Base-by-base conservation (phyloP, 805 yeast genomes). In the Danielia oregonensis region DNA sequence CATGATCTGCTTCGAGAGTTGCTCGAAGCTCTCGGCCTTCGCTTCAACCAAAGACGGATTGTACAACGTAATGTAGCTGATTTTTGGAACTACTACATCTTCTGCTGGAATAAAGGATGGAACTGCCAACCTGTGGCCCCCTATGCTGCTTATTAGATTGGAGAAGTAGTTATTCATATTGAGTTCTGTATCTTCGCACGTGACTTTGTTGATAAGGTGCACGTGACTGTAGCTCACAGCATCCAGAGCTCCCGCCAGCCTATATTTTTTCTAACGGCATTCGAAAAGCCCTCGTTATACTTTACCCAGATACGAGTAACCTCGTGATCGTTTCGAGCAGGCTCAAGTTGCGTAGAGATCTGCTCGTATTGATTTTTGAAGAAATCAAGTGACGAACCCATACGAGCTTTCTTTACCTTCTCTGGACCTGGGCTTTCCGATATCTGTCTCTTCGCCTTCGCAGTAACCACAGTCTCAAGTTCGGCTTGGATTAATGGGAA, bases 211-310 rank as follows among this genome's bases (percentile, higher is more conserved):
- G 7, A n/a, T n/a, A n/a, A n/a, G n/a, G n/a, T n/a, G n/a, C 22
- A 19, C 22, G 22, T 19, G 22, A 19, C 22, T 19, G 9, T 19
- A 19, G n/a, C 26, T 26, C 15, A 30, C 10, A 16, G 16, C 33
- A n/a, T 24, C 81, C 86, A 85, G 16, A 88, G 57, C 35, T 75
- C 81, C 6, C 63, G 55, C 96, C 96, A 89, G 14, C 80, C 75
- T 16, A 88, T 77, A 35, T 81, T 84, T 50, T 86, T 86, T 22
- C 94, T 63, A 2, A 88, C 97, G 0, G 97, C 97, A 56, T 86
- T 83, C 4, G 95, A 84, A 51, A 82, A 88, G 0, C 97, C 97
- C 59, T 88, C 96, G 43, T 83, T 84, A 53, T 81, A 87, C 52
- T 83, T 86, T n/a, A 88, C 85, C 96, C 96, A 88, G 22, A 66